Conservation (phyloP, 192 early-diverging fungal species). For the Entrophospora sp. region DNA sequence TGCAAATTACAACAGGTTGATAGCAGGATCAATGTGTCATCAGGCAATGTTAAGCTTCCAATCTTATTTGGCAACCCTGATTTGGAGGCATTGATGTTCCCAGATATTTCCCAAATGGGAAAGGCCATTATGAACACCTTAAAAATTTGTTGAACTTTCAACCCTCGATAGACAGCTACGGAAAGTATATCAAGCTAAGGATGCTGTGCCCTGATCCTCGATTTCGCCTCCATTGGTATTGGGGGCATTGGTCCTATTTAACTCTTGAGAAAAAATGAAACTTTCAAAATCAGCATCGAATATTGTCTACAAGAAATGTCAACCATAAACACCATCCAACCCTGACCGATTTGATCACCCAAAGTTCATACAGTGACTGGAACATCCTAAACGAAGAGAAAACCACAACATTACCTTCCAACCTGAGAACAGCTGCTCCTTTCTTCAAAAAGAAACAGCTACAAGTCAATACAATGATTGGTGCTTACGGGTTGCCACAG, state of each 20-base stretch:
- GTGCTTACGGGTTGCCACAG: not conserved
- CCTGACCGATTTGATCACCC: not conserved
- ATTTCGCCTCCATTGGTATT: no score
- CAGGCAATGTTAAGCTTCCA: not conserved
- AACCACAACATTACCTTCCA: not conserved
- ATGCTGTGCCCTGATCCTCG: no score
- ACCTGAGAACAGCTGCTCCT: not conserved
- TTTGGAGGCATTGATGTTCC: no score
- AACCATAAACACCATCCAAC: not conserved
- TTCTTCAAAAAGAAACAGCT: not conserved
- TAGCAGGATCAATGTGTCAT: not conserved
- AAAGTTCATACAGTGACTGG: not conserved
- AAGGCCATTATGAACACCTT: no score
- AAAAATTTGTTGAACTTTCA: no score
- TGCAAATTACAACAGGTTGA: not conserved
- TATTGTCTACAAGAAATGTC: no score
- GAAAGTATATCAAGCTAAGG: no score
- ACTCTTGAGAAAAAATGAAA: no score
- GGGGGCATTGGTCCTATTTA: no score
- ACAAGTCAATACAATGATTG: not conserved
- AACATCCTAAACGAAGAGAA: not conserved
- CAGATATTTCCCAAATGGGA: no score
- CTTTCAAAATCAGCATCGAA: no score
- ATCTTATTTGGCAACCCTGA: not conserved
- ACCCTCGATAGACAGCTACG: no score